Conservation (phyloP, 2,329 filamentous ascomycete genomes). For the Hymenoscyphus fraxineus region DNA sequence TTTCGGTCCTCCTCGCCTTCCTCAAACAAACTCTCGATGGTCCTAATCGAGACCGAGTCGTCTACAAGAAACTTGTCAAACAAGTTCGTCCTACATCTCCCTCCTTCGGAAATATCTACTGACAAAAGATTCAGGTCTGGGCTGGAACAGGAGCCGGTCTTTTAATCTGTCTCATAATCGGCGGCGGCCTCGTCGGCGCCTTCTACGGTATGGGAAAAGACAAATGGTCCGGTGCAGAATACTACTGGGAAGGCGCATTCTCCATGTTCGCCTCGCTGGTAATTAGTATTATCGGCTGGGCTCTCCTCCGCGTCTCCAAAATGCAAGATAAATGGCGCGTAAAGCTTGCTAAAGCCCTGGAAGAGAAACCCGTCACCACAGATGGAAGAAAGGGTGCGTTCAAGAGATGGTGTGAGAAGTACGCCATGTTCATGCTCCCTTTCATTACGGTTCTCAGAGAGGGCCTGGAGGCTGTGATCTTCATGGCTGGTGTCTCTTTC, state of each 20-base stretch:
- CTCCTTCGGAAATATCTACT: neutral
- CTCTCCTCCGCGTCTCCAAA: conserved; percentile 76
- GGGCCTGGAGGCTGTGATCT: conserved; percentile 81
- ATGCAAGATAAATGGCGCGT: conserved; percentile 84
- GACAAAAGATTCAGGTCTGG: conserved; percentile 50
- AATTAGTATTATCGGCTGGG: conserved; percentile 77
- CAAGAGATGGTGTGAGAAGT: conserved; percentile 68
- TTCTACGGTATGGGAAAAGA: conserved; percentile 65
- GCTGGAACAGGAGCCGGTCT: conserved; percentile 50
- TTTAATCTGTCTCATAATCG: conserved; percentile 54
- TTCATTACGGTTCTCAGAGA: conserved; percentile 86
- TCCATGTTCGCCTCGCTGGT: conserved; percentile 71
- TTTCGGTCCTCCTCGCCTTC: conserved; percentile 82
- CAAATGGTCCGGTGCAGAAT: conserved; percentile 63
- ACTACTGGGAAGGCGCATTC: conserved; percentile 80
- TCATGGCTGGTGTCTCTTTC: conserved; percentile 80
- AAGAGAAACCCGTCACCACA: conserved; percentile 43
- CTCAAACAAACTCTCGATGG: conserved; percentile 74
- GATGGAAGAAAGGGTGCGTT: conserved; percentile 43
- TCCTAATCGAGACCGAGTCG: conserved; percentile 53
- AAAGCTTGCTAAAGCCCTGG: conserved; percentile 70
- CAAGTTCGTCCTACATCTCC: conserved; percentile 40
- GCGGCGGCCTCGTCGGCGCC: conserved; percentile 57
- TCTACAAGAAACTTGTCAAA: conserved; percentile 65
- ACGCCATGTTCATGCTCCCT: conserved; percentile 80